Conservation (phyloP, 2,329 filamentous ascomycete species). For the Scedosporium aurantiacum region DNA sequence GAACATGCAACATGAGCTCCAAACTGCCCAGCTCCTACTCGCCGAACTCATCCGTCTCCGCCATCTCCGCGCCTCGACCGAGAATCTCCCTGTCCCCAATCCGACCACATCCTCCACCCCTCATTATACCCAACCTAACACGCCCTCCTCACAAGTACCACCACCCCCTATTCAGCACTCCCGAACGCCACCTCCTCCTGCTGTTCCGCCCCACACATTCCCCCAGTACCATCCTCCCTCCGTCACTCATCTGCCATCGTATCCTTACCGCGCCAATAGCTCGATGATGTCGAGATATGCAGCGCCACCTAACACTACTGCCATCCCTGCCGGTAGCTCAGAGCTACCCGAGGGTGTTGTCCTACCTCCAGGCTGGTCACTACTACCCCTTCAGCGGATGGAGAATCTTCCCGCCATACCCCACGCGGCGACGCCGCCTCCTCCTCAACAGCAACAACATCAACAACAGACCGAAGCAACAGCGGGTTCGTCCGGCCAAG, state of each 20-base stretch:
- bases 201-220: slow-evolving; percentile 11
- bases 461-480: slow-evolving; percentile 14
- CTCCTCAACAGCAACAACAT: slow-evolving; percentile 7
- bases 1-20: slow-evolving; percentile 54
- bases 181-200: slow-evolving; percentile 9
- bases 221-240: slow-evolving; percentile 11
- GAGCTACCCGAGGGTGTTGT: slow-evolving; percentile 54
- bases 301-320: slow-evolving; percentile 29
- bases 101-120: slow-evolving; percentile 11
- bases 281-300: slow-evolving; percentile 37
- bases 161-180: slow-evolving; percentile 9
- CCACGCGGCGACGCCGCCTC: slow-evolving; percentile 11
- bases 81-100: slow-evolving; percentile 12
- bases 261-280: slow-evolving; percentile 16
- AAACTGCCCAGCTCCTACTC: slow-evolving; percentile 55
- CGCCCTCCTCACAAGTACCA: slow-evolving; percentile 1
- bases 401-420: slow-evolving; percentile 24
- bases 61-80: slow-evolving; percentile 29
- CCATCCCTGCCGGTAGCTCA: slow-evolving; percentile 48
- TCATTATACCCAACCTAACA: slow-evolving; percentile 7
- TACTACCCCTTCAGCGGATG: slow-evolving; percentile 49
- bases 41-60: slow-evolving; percentile 57
- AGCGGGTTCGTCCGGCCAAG: slow-evolving; percentile 6
- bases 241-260: slow-evolving; percentile 5
- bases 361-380: slow-evolving; percentile 53